Evolutionary conservation across 2,329 filamentous ascomycete genomes (phyloP).

Genomic region (Botryotinia convoluta): DNA sequence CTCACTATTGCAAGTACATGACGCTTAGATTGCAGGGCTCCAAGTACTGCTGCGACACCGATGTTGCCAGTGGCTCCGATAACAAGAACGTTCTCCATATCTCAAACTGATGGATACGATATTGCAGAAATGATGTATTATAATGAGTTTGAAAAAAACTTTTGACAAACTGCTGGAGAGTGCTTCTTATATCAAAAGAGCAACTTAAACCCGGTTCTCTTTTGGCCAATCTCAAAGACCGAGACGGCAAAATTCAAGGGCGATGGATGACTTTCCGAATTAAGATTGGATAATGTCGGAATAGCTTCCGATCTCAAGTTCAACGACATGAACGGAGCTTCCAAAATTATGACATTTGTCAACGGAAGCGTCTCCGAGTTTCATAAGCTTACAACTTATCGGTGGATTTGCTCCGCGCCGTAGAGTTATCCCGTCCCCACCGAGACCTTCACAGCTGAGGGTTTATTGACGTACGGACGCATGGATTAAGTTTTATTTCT

Average conservation of each 20-base stretch:
- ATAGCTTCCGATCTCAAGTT: background rate
- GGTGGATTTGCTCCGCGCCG: background rate
- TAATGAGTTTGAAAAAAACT: background rate
- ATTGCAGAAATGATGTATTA: background rate
- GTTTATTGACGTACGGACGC: background rate
- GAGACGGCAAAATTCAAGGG: background rate
- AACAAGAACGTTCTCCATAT: conserved; percentile 40
- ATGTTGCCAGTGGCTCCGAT: conserved; percentile 44
- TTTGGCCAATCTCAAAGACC: background rate
- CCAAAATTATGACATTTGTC: background rate
- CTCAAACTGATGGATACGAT: background rate
- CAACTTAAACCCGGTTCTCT: background rate
- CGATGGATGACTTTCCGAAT: background rate
- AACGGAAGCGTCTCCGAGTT: background rate
- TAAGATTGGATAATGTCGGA: background rate
- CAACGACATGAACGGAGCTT: background rate
- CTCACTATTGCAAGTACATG: conserved; percentile 42
- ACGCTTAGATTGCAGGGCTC: conserved; percentile 35
- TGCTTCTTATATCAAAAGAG: background rate
- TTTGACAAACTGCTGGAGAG: background rate
- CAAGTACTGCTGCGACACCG: conserved; percentile 39
- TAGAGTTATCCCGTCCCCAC: background rate
- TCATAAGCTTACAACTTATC: background rate
- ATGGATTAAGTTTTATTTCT: background rate
- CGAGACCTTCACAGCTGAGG: too few species aligned